Percentiles rank a stretch among this genome's conserved stretches.
Conservation (phyloP, 768 basidiomycete species). For the Collybia nuda region DNA sequence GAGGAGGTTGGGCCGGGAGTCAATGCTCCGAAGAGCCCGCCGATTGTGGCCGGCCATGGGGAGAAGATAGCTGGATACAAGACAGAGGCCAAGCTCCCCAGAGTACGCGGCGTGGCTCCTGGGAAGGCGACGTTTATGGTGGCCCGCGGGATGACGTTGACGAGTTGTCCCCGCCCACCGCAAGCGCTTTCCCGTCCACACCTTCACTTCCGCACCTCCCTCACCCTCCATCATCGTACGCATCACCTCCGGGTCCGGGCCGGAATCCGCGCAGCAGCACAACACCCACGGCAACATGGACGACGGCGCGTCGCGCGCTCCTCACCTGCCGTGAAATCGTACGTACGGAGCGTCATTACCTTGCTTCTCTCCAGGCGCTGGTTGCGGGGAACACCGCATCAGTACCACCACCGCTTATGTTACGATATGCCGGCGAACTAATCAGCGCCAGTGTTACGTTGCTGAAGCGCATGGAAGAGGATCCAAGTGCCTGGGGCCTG, state of each 20-base stretch:
- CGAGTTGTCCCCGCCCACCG: neutral
- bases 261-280: neutral
- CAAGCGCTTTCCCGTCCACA: neutral
- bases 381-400: conserved; percentile 19
- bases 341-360: conserved; percentile 18
- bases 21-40: neutral
- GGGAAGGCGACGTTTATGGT: too few species aligned
- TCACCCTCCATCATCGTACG: too few species aligned
- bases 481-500: conserved; percentile 54
- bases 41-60: neutral
- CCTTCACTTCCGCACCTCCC: conserved; percentile 15
- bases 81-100: too few species aligned
- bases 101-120: too few species aligned
- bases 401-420: conserved; percentile 38
- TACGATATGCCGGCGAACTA: conserved; percentile 39
- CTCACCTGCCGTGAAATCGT: conserved; percentile 27
- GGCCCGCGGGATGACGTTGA: neutral
- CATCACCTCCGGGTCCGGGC: neutral
- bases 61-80: too few species aligned
- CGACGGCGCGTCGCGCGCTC: conserved; percentile 22
- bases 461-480: conserved; percentile 31
- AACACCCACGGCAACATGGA: conserved; percentile 13
- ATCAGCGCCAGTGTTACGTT: conserved; percentile 39
- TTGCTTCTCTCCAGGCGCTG: conserved; percentile 11
- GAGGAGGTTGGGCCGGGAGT: conserved; percentile 3